Conservation (phyloP, 768 basidiomycete species). For the Lactarius sp. region DNA sequence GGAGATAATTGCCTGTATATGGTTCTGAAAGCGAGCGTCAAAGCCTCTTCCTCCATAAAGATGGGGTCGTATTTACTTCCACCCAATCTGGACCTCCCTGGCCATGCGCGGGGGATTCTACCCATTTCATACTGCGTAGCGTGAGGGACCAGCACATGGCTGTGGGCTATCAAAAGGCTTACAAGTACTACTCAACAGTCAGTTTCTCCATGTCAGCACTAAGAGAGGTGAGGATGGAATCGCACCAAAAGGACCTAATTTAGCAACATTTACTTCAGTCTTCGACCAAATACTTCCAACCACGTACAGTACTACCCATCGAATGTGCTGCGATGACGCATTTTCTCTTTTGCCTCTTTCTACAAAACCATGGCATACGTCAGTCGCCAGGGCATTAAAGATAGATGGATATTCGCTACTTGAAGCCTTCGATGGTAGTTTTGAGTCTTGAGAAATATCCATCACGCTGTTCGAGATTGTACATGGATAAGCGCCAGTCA, state of each 20-base stretch:
- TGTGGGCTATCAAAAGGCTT: conserved; percentile 31
- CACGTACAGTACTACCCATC: conserved; percentile 74
- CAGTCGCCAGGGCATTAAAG: neutral
- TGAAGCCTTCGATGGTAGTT: conserved; percentile 72
- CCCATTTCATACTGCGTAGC: conserved; percentile 81
- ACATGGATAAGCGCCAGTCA: conserved; percentile 86
- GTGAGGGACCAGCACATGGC: neutral
- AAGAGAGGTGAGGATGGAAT: neutral
- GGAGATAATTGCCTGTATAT: conserved; percentile 80
- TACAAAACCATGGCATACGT: conserved; percentile 29
- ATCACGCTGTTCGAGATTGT: conserved; percentile 89
- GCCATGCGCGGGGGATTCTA: conserved; percentile 80
- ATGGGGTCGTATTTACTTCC: conserved; percentile 50
- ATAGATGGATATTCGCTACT: conserved; percentile 35
- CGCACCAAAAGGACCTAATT: conserved; percentile 44
- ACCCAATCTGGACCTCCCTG: conserved; percentile 86
- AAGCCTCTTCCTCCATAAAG: neutral
- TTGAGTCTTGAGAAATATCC: conserved; percentile 86
- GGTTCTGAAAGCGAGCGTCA: conserved; percentile 43
- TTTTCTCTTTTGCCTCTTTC: conserved; percentile 66
- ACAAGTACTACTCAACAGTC: conserved; percentile 69
- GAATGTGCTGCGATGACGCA: conserved; percentile 82
- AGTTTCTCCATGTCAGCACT: neutral
- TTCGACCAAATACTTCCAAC: neutral
- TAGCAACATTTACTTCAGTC: neutral